phyloP scores from a whole-genome alignment of 345 rosid genomes.

The Melaleuca alternifolia region DNA sequence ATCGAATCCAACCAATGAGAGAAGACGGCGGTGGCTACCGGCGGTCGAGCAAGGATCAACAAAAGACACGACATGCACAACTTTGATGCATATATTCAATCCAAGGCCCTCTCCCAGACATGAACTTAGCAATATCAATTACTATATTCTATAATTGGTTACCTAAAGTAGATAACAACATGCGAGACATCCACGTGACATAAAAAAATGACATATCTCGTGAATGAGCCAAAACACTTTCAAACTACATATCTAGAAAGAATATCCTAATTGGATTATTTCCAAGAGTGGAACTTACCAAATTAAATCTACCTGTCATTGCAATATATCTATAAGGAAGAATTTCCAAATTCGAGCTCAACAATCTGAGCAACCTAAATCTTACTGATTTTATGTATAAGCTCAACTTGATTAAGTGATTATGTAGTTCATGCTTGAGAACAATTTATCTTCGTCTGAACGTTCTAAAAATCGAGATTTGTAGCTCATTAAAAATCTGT shows the following conservation, averaged over 20 bases:
- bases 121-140: neutral
- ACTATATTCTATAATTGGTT: neutral
- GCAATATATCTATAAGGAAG: too few species aligned
- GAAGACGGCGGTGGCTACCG: neutral
- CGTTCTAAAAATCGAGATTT: neutral
- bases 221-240: too few species aligned
- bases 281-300: too few species aligned
- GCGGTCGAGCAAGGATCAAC: neutral
- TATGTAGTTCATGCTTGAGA: neutral
- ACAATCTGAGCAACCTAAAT: too few species aligned
- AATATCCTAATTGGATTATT: too few species aligned
- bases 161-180: neutral
- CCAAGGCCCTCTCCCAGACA: neutral
- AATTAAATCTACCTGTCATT: too few species aligned
- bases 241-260: too few species aligned
- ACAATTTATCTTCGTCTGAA: too few species aligned
- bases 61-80: too few species aligned
- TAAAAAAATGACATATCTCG: neutral
- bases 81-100: neutral
- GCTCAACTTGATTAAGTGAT: too few species aligned
- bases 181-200: neutral
- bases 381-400: too few species aligned
- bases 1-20: neutral
- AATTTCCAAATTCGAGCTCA: too few species aligned
- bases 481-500: neutral